Percentiles rank a stretch among this genome's conserved stretches.
These are phyloP conservation scores for Ogataea hybrid DNA, from an alignment of 1,139 yeast species.

Conservation along the genomic window DNA sequence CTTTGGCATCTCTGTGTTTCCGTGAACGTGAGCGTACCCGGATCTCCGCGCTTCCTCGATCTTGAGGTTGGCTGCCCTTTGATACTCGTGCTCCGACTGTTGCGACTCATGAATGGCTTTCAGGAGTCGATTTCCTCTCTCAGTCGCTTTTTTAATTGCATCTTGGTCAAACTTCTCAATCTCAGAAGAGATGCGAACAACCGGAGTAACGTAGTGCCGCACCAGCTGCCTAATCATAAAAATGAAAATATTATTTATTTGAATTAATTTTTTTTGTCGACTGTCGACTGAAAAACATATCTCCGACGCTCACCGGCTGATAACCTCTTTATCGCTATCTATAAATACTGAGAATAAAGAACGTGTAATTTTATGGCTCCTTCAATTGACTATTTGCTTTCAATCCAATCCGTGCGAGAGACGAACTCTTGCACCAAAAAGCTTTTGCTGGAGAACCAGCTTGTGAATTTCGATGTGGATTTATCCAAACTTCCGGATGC, in stretches of 20 bases:
- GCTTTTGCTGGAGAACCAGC: slow-evolving; percentile 35
- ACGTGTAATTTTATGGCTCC: not conserved
- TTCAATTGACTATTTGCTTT: slow-evolving; percentile 35
- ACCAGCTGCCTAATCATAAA: not conserved
- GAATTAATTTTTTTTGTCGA: slow-evolving; percentile 1
- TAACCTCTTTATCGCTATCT: slow-evolving; percentile 5
- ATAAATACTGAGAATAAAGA: not conserved
- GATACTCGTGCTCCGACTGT: not conserved
- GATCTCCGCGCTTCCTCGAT: not conserved
- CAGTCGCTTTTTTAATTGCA: slow-evolving; percentile 3
- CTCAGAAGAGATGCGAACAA: not conserved
- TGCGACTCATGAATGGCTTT: not conserved
- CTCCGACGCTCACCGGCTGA: slow-evolving; percentile 21
- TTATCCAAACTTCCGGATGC: slow-evolving; percentile 37
- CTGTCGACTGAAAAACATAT: slow-evolving; percentile 8
- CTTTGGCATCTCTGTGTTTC: not conserved
- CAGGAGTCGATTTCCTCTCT: slow-evolving; percentile 6
- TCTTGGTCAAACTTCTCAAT: slow-evolving; percentile 4
- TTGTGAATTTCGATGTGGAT: slow-evolving; percentile 46
- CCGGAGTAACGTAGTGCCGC: slow-evolving; percentile 4
- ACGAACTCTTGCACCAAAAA: slow-evolving; percentile 42
- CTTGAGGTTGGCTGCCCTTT: not conserved
- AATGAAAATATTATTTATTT: not conserved
- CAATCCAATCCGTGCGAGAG: slow-evolving; percentile 52
- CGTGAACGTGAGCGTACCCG: not conserved